Base-by-base conservation (phyloP, 2,329 filamentous ascomycete genomes). In the Calonectria henricotiae region DNA sequence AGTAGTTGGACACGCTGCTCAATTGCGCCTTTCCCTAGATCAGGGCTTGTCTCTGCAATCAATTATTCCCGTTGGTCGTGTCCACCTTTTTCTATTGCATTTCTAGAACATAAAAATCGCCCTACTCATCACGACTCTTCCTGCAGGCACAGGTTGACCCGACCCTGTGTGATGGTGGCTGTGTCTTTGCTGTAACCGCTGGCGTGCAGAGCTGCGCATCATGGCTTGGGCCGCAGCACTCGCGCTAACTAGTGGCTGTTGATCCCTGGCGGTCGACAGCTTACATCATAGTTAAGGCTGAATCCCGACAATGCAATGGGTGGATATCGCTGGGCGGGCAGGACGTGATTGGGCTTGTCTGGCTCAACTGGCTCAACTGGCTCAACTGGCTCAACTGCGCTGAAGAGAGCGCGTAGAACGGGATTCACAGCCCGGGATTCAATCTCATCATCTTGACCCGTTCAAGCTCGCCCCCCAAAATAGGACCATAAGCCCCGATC, bases 161-260 rank as follows among this genome's bases (percentile, higher is more conserved):
- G 3, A 8, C 11, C 35, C 20, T 20, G 35, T 37, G 5, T 13
- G 12, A 37, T 3, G 9, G 35, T 37, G 35, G 35, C 35, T 37
- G 35, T 37, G 35, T 37, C 35, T 37, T 37, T 37, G 35, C 35
- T 8, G 12, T 37, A 37, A 37, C 35, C 35, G 35, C 35, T 37
- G 9, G 35, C 35, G 35, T 13, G 35, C 35, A 37, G 35, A 37
- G 35, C 35, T 37, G 35, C 35, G 35, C 35, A 37, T 17, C 27
- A 55, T 23, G 51, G 27, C 51, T 27, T 37, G n/a, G 32, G 51
- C 51, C 51, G 35, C 32, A 3, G 20, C 20, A 32, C 51, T 12
- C 23, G 8, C 51, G 51, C 51, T 58, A 39, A 32, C 51, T 58
- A 39, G 20, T 25, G 20, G 51, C 30, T 58, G 51, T 20, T 32